Percentiles rank a stretch among this genome's conserved stretches.
Conservation (phyloP, 1,139 yeast species). For the Suhomyces chickasaworum region DNA sequence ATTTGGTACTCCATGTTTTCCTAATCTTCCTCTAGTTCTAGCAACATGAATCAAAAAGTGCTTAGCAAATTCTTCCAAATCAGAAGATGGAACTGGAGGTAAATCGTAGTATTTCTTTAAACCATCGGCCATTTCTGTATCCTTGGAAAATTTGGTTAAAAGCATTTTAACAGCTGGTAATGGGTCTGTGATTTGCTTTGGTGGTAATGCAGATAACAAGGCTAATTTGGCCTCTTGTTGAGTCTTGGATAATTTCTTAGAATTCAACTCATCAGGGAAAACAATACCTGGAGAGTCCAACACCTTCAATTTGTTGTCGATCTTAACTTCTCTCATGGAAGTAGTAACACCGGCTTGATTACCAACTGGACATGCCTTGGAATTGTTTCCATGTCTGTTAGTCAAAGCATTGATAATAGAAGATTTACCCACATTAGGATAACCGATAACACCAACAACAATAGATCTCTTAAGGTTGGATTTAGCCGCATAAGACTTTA, state of each 20-base stretch:
- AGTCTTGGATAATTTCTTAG: conserved; percentile 49
- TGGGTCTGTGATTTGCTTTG: conserved; percentile 84
- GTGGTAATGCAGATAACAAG: conserved; percentile 85
- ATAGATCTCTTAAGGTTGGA: conserved; percentile 88
- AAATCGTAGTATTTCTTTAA: conserved; percentile 72
- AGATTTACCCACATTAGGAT: conserved; percentile 92
- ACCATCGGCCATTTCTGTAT: conserved; percentile 72
- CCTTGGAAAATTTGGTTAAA: conserved; percentile 71
- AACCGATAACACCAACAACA: conserved; percentile 94
- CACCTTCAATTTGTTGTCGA: conserved; percentile 84
- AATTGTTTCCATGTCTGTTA: conserved; percentile 69
- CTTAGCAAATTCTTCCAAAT: conserved; percentile 69
- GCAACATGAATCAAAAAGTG: conserved; percentile 92
- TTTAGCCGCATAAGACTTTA: conserved; percentile 82
- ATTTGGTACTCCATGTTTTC: conserved; percentile 92
- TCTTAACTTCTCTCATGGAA: conserved; percentile 84
- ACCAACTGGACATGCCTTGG: conserved; percentile 91
- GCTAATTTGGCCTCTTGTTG: conserved; percentile 88
- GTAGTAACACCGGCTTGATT: conserved; percentile 98
- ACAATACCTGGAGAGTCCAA: conserved; percentile 98
- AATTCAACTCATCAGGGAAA: conserved; percentile 70
- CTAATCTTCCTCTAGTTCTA: conserved; percentile 86
- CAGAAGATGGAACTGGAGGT: conserved; percentile 75
- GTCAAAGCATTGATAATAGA: conserved; percentile 90
- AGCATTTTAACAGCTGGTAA: conserved; percentile 76